These are phyloP conservation scores for Sclerotinia trifoliorum DNA, from an alignment of 2,329 filamentous ascomycete genomes.

Conservation along the genomic window DNA sequence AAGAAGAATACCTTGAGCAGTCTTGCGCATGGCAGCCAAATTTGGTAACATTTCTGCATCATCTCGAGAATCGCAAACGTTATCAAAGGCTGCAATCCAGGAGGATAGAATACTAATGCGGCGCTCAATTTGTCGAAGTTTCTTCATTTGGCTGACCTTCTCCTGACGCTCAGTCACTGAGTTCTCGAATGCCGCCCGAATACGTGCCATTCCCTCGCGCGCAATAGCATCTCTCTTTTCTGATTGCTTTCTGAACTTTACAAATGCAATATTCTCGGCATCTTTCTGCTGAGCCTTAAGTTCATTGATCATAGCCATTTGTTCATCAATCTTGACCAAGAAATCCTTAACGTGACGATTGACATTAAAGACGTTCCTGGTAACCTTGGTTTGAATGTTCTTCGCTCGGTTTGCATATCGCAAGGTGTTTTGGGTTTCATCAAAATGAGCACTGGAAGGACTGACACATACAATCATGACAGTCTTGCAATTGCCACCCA, in stretches of 20 bases:
- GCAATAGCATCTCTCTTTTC: conserved; percentile 77
- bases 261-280: conserved; percentile 74
- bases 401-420: conserved; percentile 97
- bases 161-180: conserved; percentile 75
- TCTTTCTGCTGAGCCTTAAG: conserved; percentile 91
- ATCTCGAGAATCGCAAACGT: conserved; percentile 70
- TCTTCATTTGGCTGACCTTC: conserved; percentile 75
- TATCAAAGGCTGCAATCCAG: conserved; percentile 91
- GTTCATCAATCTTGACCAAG: conserved; percentile 97
- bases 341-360: conserved; percentile 99
- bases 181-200: conserved; percentile 82
- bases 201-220: conserved; percentile 74
- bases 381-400: conserved; percentile 99
- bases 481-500: conserved; percentile 96
- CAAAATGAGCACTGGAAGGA: conserved; percentile 92
- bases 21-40: conserved; percentile 76
- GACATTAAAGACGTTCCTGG: conserved; percentile 98
- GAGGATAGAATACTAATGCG: conserved; percentile 82
- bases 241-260: conserved; percentile 86
- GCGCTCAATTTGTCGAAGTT: conserved; percentile 76
- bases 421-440: conserved; percentile 96
- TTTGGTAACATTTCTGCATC: conserved; percentile 69
- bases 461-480: conserved; percentile 99
- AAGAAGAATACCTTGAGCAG: conserved; percentile 80
- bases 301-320: conserved; percentile 95